These are phyloP conservation scores for Protomyces inundatus DNA, from an alignment of 1,139 yeast species.

Conservation along the genomic window DNA sequence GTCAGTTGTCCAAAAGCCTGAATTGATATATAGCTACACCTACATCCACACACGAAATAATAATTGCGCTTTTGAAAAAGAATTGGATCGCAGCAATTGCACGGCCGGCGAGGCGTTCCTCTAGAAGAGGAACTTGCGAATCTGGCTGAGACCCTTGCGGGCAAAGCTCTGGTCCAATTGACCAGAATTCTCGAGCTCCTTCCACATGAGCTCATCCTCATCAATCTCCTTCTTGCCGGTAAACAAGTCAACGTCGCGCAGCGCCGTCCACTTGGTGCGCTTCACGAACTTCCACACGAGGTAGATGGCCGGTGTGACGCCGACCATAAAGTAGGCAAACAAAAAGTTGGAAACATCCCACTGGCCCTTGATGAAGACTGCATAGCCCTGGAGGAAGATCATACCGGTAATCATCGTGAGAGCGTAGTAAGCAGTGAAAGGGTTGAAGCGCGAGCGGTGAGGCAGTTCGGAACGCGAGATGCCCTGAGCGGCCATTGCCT, in stretches of 20 bases:
- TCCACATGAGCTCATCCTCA: conserved; percentile 23
- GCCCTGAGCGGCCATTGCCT: conserved; percentile 31
- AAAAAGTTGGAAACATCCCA: conserved; percentile 64
- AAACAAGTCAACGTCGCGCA: conserved; percentile 13
- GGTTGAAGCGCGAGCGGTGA: conserved; percentile 52
- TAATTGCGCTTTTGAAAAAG: too few species aligned
- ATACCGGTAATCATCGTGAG: conserved; percentile 51
- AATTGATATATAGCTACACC: too few species aligned
- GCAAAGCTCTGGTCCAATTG: conserved; percentile 17
- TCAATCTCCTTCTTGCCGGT: conserved; percentile 25
- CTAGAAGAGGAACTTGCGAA: conserved; percentile 22
- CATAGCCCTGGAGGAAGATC: conserved; percentile 63
- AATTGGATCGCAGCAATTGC: too few species aligned
- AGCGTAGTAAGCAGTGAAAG: conserved; percentile 47
- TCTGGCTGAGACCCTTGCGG: background rate
- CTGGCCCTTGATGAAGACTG: conserved; percentile 45
- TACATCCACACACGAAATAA: too few species aligned
- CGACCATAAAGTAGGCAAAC: conserved; percentile 36
- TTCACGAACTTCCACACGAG: conserved; percentile 33
- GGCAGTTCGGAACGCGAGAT: conserved; percentile 28
- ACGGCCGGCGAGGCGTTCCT: too few species aligned
- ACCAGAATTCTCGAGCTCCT: conserved; percentile 13
- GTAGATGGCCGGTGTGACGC: conserved; percentile 51
- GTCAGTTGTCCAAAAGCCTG: too few species aligned
- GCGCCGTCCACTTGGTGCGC: conserved; percentile 12